Evolutionary conservation across 2,329 filamentous ascomycete genomes (phyloP).

Genomic region (Pseudogymnoascus destructans): DNA sequence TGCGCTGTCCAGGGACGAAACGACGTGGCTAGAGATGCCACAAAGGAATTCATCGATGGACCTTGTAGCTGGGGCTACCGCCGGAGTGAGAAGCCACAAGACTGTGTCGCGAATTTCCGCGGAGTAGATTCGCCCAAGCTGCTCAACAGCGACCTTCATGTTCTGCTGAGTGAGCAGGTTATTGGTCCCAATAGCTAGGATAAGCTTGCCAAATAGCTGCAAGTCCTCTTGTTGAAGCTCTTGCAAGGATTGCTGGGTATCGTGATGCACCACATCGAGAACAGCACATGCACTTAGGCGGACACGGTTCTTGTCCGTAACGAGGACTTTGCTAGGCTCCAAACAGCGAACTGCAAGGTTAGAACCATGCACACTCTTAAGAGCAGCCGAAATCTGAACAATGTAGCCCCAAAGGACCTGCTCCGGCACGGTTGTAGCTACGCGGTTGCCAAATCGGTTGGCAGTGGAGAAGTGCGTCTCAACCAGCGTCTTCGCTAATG

Average conservation of each 20-base stretch:
- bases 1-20: slow-evolving; percentile 60
- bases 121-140: slow-evolving; percentile 64
- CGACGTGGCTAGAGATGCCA: slow-evolving; percentile 65
- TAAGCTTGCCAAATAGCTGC: slow-evolving; percentile 66
- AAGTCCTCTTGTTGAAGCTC: slow-evolving; percentile 86
- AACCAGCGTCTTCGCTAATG: slow-evolving; percentile 75
- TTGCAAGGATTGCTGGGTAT: slow-evolving; percentile 50
- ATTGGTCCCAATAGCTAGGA: slow-evolving; percentile 70
- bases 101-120: slow-evolving; percentile 67
- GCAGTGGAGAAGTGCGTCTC: slow-evolving; percentile 56
- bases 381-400: slow-evolving; percentile 75
- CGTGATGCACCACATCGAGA: slow-evolving; percentile 77
- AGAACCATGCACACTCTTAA: slow-evolving; percentile 71
- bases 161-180: slow-evolving; percentile 44
- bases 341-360: slow-evolving; percentile 78
- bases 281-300: slow-evolving; percentile 80
- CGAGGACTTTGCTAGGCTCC: slow-evolving; percentile 73
- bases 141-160: slow-evolving; percentile 57
- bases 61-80: slow-evolving; percentile 46
- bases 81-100: slow-evolving; percentile 63
- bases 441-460: slow-evolving; percentile 28
- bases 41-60: slow-evolving; percentile 67
- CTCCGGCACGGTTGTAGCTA: slow-evolving; percentile 43
- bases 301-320: slow-evolving; percentile 83
- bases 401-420: slow-evolving; percentile 81